A percentile compares a stretch with the other conserved stretches of the same genome.
Conservation (phyloP, 2,329 filamentous ascomycete genomes). For the Zymoseptoria passerinii region DNA sequence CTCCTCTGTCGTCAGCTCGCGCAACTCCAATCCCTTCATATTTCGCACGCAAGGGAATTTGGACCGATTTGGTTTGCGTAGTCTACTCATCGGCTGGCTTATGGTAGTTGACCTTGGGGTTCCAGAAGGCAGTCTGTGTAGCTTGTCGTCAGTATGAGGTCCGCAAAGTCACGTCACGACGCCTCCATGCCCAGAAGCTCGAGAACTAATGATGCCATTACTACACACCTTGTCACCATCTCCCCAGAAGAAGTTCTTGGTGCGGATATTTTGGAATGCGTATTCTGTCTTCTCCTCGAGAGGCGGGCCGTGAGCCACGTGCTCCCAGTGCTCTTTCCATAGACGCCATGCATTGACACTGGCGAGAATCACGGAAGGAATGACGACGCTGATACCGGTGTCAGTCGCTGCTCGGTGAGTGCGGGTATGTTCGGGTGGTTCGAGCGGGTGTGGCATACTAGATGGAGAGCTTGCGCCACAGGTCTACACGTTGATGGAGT, state of each 20-base stretch:
- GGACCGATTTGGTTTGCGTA: not conserved
- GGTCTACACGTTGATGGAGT: constrained; percentile 46
- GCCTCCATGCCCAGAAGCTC: not conserved
- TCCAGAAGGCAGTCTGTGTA: constrained; percentile 61
- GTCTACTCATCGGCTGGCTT: constrained; percentile 56
- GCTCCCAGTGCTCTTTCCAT: constrained; percentile 96
- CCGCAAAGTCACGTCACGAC: not conserved
- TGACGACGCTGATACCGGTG: constrained; percentile 42
- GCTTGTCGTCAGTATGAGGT: constrained; percentile 3
- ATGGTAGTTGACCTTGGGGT: constrained; percentile 91
- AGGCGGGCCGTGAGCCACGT: constrained; percentile 77
- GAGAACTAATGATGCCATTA: not conserved
- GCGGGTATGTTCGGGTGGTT: constrained; percentile 5
- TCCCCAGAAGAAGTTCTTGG: constrained; percentile 92
- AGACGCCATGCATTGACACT: constrained; percentile 78
- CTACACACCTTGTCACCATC: constrained; percentile 80
- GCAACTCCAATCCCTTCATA: not conserved
- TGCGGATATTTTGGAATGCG: constrained; percentile 93
- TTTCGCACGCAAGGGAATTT: not conserved
- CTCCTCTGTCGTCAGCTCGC: not conserved
- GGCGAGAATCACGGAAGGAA: constrained; percentile 64
- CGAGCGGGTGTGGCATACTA: constrained; percentile 57
- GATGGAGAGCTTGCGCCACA: constrained; percentile 93
- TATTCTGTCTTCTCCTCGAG: constrained; percentile 90
- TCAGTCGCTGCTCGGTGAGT: constrained; percentile 3